A percentile compares a stretch with the other conserved stretches of the same genome.
Evolutionary conservation across 768 basidiomycete genomes (phyloP).

Genomic region (Lactarius hengduanensis): DNA sequence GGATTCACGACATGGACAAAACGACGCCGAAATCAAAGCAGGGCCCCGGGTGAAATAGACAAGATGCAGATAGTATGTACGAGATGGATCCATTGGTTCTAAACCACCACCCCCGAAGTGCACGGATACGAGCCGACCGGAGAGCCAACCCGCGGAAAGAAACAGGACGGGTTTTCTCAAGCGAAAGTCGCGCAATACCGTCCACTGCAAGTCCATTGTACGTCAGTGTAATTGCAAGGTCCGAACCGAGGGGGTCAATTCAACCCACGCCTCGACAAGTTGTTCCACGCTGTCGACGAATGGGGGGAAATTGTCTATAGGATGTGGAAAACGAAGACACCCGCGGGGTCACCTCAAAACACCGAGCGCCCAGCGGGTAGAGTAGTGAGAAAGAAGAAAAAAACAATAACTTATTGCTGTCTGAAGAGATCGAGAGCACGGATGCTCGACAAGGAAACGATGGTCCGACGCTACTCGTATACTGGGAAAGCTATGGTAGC

Average conservation of each 20-base stretch:
- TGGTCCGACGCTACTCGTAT: too few relatives aligned
- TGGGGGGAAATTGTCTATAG: background rate
- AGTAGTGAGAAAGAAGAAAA: background rate
- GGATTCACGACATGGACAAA: background rate
- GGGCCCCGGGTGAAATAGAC: background rate
- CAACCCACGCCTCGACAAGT: background rate
- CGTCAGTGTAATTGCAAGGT: background rate
- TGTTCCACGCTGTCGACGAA: too few relatives aligned
- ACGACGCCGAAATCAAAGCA: background rate
- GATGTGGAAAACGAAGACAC: background rate
- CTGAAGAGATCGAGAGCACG: background rate
- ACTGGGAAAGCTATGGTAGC: too few relatives aligned
- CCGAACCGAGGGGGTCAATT: background rate
- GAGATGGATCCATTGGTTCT: background rate
- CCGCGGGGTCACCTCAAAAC: background rate
- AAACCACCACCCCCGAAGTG: background rate
- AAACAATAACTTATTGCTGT: background rate
- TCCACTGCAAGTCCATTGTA: background rate
- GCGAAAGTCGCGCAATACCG: background rate
- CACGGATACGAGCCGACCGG: background rate
- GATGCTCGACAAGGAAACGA: too few relatives aligned
- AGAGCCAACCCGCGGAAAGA: background rate
- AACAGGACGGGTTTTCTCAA: background rate
- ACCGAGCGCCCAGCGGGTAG: background rate
- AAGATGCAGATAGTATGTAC: background rate